phyloP scores from a whole-genome alignment of 306 rosid species.

The peach (Prunus persica) region DNA sequence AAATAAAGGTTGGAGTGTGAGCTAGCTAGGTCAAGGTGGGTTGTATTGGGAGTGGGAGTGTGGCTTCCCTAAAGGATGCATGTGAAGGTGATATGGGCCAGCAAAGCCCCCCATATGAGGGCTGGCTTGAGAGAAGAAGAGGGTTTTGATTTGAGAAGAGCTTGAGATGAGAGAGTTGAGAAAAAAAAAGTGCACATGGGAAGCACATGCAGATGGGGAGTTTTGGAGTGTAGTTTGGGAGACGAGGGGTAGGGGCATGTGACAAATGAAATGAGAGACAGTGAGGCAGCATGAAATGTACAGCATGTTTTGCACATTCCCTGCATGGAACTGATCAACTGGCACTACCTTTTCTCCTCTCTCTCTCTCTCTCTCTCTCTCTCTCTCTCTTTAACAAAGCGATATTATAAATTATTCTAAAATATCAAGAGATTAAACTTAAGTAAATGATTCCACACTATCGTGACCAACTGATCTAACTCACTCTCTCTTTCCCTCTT shows the following conservation, averaged over 20 bases:
- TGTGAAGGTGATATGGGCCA: slow-evolving; percentile 79
- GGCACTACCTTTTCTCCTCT: background rate
- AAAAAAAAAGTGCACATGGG: slow-evolving; percentile 48
- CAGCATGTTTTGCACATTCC: slow-evolving; percentile 98
- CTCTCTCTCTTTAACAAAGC: too few relatives aligned
- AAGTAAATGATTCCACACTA: too few relatives aligned
- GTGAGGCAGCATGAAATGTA: slow-evolving; percentile 73
- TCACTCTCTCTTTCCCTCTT: too few relatives aligned
- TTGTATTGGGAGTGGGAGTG: slow-evolving; percentile 31
- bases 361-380: too few relatives aligned
- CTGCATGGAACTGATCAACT: slow-evolving; percentile 64
- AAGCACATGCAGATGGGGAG: slow-evolving; percentile 44
- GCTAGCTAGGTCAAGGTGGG: slow-evolving; percentile 8
- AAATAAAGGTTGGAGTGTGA: slow-evolving; percentile 8
- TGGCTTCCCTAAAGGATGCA: slow-evolving; percentile 68
- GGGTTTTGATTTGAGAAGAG: background rate
- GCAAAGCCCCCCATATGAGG: slow-evolving; percentile 47
- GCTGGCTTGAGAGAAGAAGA: background rate
- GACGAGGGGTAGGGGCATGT: slow-evolving; percentile 46
- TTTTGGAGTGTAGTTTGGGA: slow-evolving; percentile 41
- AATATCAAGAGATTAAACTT: too few relatives aligned
- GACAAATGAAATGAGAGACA: slow-evolving; percentile 58
- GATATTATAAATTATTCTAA: too few relatives aligned
- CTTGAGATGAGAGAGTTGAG: slow-evolving; percentile 6
- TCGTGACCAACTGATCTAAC: too few relatives aligned